Conservation (phyloP, 176 grass and related monocot genomes). For the Canna indica region DNA sequence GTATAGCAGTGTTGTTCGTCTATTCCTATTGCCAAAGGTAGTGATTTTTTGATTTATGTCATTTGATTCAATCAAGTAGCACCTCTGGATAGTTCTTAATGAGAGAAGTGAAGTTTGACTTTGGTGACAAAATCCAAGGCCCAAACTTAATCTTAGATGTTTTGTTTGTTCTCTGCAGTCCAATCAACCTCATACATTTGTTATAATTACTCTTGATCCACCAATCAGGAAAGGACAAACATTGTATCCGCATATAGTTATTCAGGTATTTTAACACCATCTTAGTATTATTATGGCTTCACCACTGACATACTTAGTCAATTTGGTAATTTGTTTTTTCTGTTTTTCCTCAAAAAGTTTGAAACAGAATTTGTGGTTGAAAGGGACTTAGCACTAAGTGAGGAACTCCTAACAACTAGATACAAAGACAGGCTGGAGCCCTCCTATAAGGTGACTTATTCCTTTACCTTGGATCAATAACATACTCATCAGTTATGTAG, state of each 20-base stretch:
- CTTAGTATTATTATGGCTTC: conserved; percentile 16
- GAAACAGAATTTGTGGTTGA: conserved; percentile 57
- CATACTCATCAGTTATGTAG: background rate
- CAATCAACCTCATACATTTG: conserved; percentile 92
- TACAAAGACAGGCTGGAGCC: conserved; percentile 68
- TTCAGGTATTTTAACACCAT: conserved; percentile 52
- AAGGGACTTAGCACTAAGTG: conserved; percentile 45
- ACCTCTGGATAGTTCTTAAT: background rate
- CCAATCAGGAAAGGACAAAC: conserved; percentile 96
- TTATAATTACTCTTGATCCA: conserved; percentile 87
- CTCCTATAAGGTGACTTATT: conserved; percentile 55
- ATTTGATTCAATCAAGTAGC: background rate
- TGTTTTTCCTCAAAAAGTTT: conserved; percentile 52
- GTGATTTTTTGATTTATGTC: conserved; percentile 12
- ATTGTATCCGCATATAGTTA: conserved; percentile 95
- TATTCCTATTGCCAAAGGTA: conserved; percentile 93
- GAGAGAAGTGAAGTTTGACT: background rate
- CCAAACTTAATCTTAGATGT: conserved; percentile 26
- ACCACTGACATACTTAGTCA: conserved; percentile 14
- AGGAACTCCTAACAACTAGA: conserved; percentile 67
- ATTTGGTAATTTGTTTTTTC: conserved; percentile 22
- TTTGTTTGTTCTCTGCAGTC: conserved; percentile 41
- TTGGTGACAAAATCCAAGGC: background rate
- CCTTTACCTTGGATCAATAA: background rate
- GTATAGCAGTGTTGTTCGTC: conserved; percentile 81